phyloP scores from a whole-genome alignment of 2,329 filamentous ascomycete genomes.

The Cladosporium sp. region DNA sequence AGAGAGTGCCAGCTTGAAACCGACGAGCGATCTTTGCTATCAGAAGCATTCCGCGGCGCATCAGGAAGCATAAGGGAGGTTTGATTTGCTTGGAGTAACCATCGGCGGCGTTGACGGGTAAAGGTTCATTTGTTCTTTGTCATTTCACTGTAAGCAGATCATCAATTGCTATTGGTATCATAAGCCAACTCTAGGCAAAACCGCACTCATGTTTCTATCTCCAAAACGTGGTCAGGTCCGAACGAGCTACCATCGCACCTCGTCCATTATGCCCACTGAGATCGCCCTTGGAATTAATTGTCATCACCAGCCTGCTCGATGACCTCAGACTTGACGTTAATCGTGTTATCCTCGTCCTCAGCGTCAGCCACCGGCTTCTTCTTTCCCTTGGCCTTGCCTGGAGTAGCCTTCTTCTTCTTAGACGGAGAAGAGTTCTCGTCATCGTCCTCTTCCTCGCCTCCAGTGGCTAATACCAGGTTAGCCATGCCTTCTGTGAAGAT shows the following conservation, averaged over 20 bases:
- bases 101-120: background rate
- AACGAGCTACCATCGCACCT: background rate
- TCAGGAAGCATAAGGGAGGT: background rate
- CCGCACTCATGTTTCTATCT: background rate
- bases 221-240: background rate
- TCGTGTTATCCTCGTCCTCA: background rate
- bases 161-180: background rate
- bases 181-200: background rate
- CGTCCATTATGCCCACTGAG: background rate
- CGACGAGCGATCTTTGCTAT: background rate
- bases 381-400: constrained; percentile 10
- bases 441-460: background rate
- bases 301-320: background rate
- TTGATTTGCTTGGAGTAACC: background rate
- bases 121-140: background rate
- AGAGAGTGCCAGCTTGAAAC: constrained; percentile 3
- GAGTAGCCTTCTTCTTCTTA: constrained; percentile 3
- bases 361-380: background rate
- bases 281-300: background rate
- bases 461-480: background rate
- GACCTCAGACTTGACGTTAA: background rate
- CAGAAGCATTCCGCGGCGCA: background rate
- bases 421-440: background rate
- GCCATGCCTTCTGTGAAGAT: too few species aligned
- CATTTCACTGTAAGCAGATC: background rate